Evolutionary conservation across 1,284 basidiomycete species (phyloP), one percentile per base, ranked within the genome.

Genomic region (Leccinum pachyderme): DNA sequence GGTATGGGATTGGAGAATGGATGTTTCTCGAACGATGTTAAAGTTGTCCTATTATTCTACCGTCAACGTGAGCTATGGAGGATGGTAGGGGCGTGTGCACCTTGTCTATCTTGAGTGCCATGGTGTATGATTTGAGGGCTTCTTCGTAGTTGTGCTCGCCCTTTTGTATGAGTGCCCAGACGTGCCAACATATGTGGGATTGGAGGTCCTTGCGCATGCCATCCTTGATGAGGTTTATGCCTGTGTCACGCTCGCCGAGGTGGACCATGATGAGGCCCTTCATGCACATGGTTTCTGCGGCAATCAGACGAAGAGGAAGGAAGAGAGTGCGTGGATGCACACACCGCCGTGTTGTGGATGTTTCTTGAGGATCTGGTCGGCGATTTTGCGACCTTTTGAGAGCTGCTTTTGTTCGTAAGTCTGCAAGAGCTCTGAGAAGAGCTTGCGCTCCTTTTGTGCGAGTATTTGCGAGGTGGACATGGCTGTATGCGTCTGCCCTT

Each of bases 181-280:
- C 95, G 72, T 99, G 97, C 96, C 97, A 99, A 68, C 89, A 91
- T 68, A 99, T 98, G 70, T 99, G 96, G 25, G 91, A 95, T 35
- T 86, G 92, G 57, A 96, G 78, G 75, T 98, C 95, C 58, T 90
- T 82, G 56, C 87, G 85, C 60, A 97, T 82, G 47, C 94, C 97
- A 60, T 91, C 86, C 75, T 91, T 91, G 56, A 97, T 93, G 57
- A 96, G 80, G 32, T 89, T 87, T 56, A 92, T 77, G 18, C 94
- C 95, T 59, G 93, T 83, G 15, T 93, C 90, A 27, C 92, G 86
- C 64, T 86, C 84, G 28, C 89, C 91, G 78, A 93, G 86, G 62
- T 93, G 90, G 8, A 87, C 88, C 54, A 95, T 74, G 51, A 95
- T 79, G 50, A 98, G 83, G 2, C 95, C 95, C 71, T 95, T 96